phyloP scores from a whole-genome alignment of 345 rosid species.

The Hibiscus trionum region DNA sequence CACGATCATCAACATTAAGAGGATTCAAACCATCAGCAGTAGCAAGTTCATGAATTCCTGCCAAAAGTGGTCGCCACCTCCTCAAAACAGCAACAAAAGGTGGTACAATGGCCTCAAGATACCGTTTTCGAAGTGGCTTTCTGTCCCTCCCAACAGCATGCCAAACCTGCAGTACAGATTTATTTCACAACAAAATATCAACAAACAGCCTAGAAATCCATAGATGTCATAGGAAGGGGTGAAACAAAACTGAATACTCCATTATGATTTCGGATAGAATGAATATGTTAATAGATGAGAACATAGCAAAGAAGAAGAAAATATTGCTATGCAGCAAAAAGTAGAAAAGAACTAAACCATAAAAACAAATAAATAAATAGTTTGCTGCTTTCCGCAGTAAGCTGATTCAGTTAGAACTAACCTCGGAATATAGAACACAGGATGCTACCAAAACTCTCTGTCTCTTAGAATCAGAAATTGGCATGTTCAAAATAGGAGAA shows the following conservation, averaged over 20 bases:
- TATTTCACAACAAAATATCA: not conserved
- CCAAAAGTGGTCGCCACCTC: slow-evolving; percentile 97
- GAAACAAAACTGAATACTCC: not conserved
- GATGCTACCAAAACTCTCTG: slow-evolving; percentile 95
- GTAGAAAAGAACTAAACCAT: not conserved
- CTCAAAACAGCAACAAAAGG: slow-evolving; percentile 96
- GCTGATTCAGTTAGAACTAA: slow-evolving; percentile 38
- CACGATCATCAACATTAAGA: slow-evolving; percentile 86
- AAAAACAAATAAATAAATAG: not conserved
- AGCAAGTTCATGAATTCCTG: slow-evolving; percentile 97
- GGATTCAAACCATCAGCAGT: slow-evolving; percentile 96
- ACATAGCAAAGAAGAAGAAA: slow-evolving; percentile 1
- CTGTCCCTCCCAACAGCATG: slow-evolving; percentile 86
- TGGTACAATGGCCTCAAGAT: slow-evolving; percentile 88
- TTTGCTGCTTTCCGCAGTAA: not conserved
- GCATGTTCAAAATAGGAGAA: slow-evolving; percentile 94
- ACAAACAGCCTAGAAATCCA: not conserved
- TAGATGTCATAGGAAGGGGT: not conserved
- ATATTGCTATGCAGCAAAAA: not conserved
- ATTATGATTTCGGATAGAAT: slow-evolving; percentile 13
- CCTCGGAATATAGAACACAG: slow-evolving; percentile 98
- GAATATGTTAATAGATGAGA: slow-evolving; percentile 9
- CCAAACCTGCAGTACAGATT: slow-evolving; percentile 60
- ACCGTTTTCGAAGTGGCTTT: slow-evolving; percentile 82
- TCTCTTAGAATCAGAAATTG: slow-evolving; percentile 92